Percentiles rank a stretch among this genome's conserved stretches.
Evolutionary conservation across 306 rosid genomes (phyloP).

Genomic region (Casuarina cunninghamiana): DNA sequence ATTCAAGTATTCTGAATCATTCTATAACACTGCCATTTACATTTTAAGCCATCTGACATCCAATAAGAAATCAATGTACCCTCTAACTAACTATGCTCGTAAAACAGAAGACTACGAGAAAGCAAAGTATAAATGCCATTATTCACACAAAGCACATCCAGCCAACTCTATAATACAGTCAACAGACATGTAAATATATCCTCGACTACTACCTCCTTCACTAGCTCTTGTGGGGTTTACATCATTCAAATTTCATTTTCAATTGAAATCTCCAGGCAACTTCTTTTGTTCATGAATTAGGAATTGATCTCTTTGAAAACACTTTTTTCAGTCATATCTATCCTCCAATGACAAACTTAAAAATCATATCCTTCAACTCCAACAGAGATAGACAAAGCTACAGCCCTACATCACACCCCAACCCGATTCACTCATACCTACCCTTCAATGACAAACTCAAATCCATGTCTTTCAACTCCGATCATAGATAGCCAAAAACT

Average conservation of each 20-base stretch:
- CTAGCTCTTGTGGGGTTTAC: not conserved
- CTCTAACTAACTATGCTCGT: not conserved
- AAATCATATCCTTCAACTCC: not conserved
- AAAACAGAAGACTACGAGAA: not conserved
- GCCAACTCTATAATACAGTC: not conserved
- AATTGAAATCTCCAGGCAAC: not conserved
- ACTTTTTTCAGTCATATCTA: not conserved
- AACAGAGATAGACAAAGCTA: not conserved
- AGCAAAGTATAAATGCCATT: not conserved
- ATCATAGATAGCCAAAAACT: no score
- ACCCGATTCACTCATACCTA: no score
- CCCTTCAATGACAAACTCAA: no score
- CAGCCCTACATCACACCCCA: not conserved
- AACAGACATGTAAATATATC: not conserved
- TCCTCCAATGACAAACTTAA: not conserved
- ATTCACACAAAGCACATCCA: not conserved
- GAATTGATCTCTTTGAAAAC: not conserved
- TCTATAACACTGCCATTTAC: not conserved
- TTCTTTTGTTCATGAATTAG: not conserved
- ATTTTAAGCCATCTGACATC: not conserved
- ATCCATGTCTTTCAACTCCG: no score
- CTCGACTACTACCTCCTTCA: not conserved
- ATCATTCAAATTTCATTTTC: conserved; percentile 1
- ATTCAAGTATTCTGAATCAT: not conserved
- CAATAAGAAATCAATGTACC: not conserved